phyloP scores from a whole-genome alignment of 192 early-diverging fungal genomes.

The Backusella mclennaniae region DNA sequence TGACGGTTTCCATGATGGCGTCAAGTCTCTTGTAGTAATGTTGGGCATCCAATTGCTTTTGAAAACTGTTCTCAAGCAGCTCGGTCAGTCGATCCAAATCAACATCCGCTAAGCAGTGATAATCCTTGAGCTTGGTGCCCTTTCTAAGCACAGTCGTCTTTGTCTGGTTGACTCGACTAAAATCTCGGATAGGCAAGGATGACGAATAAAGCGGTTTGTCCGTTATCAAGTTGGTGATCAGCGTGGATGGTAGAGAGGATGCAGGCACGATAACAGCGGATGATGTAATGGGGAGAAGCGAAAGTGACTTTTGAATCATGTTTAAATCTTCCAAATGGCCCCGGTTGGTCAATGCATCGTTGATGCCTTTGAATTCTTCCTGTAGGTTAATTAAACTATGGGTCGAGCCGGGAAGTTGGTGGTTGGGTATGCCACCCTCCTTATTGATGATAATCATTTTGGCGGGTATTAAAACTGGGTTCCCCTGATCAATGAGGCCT shows the following conservation, averaged over 20 bases:
- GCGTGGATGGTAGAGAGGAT: conserved; percentile 39
- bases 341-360: conserved; percentile 22
- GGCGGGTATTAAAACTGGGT: conserved; percentile 42
- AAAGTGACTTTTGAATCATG: conserved; percentile 66
- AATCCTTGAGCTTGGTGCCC: conserved; percentile 65
- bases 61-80: conserved; percentile 79
- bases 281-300: conserved; percentile 66
- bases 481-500: conserved; percentile 24
- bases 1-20: conserved; percentile 54
- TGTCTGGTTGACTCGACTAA: conserved; percentile 36
- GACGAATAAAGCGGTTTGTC: conserved; percentile 73
- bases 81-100: conserved; percentile 50
- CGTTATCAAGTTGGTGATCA: conserved; percentile 75
- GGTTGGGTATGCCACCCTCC: conserved; percentile 62
- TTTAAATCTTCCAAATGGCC: conserved; percentile 48
- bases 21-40: conserved; percentile 60
- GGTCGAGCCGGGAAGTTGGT: conserved; percentile 44
- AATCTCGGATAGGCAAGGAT: conserved; percentile 35
- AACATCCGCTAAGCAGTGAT: conserved; percentile 52
- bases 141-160: conserved; percentile 77
- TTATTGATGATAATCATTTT: conserved; percentile 70
- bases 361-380: conserved; percentile 67
- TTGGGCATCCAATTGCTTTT: conserved; percentile 50
- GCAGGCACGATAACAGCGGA: conserved; percentile 72
- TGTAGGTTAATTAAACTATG: conserved; percentile 81